phyloP scores from a whole-genome alignment of 2,329 filamentous ascomycete genomes.

The Acrocalymma vagum region DNA sequence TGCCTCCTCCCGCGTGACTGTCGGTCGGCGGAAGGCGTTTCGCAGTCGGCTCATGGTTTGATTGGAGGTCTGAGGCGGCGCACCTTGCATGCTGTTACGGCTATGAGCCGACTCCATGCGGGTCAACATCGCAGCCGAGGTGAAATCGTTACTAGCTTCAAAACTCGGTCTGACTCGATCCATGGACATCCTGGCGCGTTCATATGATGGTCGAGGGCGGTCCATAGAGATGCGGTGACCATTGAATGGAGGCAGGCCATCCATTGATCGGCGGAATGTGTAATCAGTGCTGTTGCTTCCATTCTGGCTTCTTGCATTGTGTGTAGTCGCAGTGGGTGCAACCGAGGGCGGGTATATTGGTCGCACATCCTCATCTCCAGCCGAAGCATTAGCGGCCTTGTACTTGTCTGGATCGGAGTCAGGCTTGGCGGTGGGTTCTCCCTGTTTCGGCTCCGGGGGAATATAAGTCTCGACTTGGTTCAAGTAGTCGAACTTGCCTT shows the following conservation, averaged over 20 bases:
- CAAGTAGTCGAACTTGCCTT: constrained; percentile 83
- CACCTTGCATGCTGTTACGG: constrained; percentile 39
- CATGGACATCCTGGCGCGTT: constrained; percentile 85
- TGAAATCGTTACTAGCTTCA: constrained; percentile 89
- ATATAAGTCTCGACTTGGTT: constrained; percentile 63
- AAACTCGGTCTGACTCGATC: constrained; percentile 85
- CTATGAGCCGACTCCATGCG: constrained; percentile 75
- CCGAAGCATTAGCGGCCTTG: constrained; percentile 55
- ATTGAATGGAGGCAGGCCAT: constrained; percentile 39
- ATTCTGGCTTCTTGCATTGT: constrained; percentile 85
- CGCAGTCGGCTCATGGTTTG: constrained; percentile 39
- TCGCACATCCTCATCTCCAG: constrained; percentile 81
- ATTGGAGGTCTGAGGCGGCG: background rate
- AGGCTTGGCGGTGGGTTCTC: constrained; percentile 65
- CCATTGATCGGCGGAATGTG: constrained; percentile 61
- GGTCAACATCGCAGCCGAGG: constrained; percentile 83
- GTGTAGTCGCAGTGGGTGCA: constrained; percentile 71
- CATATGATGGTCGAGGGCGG: constrained; percentile 79
- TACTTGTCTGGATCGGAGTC: constrained; percentile 56
- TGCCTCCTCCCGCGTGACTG: constrained; percentile 41
- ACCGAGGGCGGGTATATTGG: constrained; percentile 95
- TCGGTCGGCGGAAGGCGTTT: constrained; percentile 40
- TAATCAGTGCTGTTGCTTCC: constrained; percentile 95
- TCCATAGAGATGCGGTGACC: constrained; percentile 42
- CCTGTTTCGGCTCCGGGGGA: constrained; percentile 52